Base-by-base conservation (phyloP, 2,329 filamentous ascomycete genomes). In the Chaetothyriales sp. region DNA sequence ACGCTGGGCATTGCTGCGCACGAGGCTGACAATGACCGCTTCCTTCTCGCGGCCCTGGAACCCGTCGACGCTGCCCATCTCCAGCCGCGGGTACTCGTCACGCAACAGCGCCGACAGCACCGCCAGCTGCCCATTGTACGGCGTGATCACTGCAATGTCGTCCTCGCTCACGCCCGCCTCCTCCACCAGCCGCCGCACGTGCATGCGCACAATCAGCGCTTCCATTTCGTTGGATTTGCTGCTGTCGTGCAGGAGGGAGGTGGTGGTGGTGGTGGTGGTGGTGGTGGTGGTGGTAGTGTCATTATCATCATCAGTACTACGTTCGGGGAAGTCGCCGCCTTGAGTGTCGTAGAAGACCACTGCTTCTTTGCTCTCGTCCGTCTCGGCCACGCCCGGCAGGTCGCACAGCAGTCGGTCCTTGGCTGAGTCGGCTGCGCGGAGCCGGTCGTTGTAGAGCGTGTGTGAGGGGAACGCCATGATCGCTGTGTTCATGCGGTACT, bases 31-130 rank as follows among this genome's bases (percentile, higher is more conserved):
- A 42, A 98, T 77, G 15, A 98, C 83, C 2, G 86, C 92, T 66
- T 98, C 92, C 68, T 98, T 98, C 68, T 98, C 92, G 18, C 92
- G 80, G 32, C 92, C 92, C 66, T 98, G 92, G 65, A 98, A 98
- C 1, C 90, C 92, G 66, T 98, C 92, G 1, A 98, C 86, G 61
- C 87, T 95, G 32, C 92, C 92, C n/a, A 98, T 74, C 66, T 98
- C 92, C 48, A 98, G 80, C 10, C 84, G 87, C 0, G 84, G 84
- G 60, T 84, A 94, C 42, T 73, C 71, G 53, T 92, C 85, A 63
- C 90, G 92, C 47, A 98, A 75, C 57, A 83, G 74, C 39, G 74
- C 71, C 10, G 87, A 81, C 48, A 96, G 72, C 9, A 93, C 68
- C 3, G 84, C 83, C 36, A 95, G 76, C 78, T 93, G 92, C 12